Evolutionary conservation across 805 yeast species (phyloP), one percentile per base, ranked within the genome.

Genomic region (Suhomyces pyralidae): DNA sequence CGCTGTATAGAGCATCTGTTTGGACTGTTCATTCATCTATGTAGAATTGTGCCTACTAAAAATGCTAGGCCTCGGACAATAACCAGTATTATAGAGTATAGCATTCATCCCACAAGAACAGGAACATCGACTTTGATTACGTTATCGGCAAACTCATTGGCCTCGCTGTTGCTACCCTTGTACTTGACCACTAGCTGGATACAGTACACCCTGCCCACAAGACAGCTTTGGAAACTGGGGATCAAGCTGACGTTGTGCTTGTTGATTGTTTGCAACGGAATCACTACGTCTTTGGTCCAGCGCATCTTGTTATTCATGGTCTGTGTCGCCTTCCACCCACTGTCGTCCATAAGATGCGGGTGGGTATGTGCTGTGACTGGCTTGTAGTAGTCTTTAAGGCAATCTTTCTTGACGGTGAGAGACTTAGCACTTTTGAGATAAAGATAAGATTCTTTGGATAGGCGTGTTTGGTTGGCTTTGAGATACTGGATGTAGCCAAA

Each of bases 181-280:
- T 46, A 56, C 53, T 53, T 54, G 42, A 58, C 75, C 26, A 64
- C 61, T 1, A 81, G 73, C 51, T 83, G 79, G 49, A 83, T 65
- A 54, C 80, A 74, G 62, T 86, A 85, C 15, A 78, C 64, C 61
- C 90, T 74, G 3, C 85, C 79, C n/a, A 84, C 71, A 51, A 81
- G 66, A 65, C 90, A 86, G 48, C 77, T 79, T 58, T 85, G 88
- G 64, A 85, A 85, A 51, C 77, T 77, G 1, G 90, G 90, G 15
- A 82, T 63, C 51, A 86, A 63, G 1, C 84, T 82, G 46, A 80
- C 75, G 46, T 68, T 68, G 38, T 79, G 71, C 50, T 78, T 78
- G 45, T 76, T 73, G 30, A 66, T 58, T 19, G 77, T 65, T 32
- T 69, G 66, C 49, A 83, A 58, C 17, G 81, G 80, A 3, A 82